These are phyloP conservation scores for Penicillium dipodomyicola DNA, from an alignment of 495 filamentous ascomycete species.

Conservation along the genomic window DNA sequence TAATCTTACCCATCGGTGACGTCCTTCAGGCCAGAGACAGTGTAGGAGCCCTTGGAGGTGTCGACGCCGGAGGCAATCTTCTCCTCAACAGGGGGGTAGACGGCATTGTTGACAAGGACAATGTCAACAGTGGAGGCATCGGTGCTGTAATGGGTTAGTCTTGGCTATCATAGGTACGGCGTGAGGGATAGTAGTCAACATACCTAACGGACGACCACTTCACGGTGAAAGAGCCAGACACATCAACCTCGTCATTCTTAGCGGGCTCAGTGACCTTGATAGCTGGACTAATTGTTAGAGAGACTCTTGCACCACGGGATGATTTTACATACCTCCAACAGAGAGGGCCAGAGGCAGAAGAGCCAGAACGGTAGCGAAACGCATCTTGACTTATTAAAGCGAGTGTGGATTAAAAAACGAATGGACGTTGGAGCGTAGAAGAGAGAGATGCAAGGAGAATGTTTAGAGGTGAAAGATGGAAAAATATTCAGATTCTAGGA, in stretches of 20 bases:
- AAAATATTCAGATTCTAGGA: background rate
- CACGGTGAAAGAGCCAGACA: slow-evolving; percentile 31
- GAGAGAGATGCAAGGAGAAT: background rate
- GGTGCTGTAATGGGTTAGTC: slow-evolving; percentile 25
- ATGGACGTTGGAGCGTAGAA: background rate
- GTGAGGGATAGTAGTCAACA: slow-evolving; percentile 5
- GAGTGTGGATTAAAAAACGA: slow-evolving; percentile 5
- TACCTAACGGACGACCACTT: slow-evolving; percentile 41
- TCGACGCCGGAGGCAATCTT: slow-evolving; percentile 41
- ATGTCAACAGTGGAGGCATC: slow-evolving; percentile 37
- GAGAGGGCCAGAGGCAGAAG: slow-evolving; percentile 27
- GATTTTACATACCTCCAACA: slow-evolving; percentile 20
- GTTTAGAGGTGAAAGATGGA: background rate
- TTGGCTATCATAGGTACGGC: background rate
- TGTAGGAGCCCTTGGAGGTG: slow-evolving; percentile 38
- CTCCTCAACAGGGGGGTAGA: slow-evolving; percentile 43
- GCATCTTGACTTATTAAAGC: slow-evolving; percentile 22
- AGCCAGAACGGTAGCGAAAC: slow-evolving; percentile 24
- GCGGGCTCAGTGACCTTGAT: slow-evolving; percentile 34
- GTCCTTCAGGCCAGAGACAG: slow-evolving; percentile 23
- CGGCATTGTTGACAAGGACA: slow-evolving; percentile 39
- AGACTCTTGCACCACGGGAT: background rate
- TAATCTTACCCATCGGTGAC: slow-evolving; percentile 31
- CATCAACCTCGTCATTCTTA: slow-evolving; percentile 29
- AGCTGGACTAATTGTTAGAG: slow-evolving; percentile 21